Percentiles rank a stretch among this genome's conserved stretches.
phyloP scores from a whole-genome alignment of 169 alveolate species.

The Sarcocystis neurona region DNA sequence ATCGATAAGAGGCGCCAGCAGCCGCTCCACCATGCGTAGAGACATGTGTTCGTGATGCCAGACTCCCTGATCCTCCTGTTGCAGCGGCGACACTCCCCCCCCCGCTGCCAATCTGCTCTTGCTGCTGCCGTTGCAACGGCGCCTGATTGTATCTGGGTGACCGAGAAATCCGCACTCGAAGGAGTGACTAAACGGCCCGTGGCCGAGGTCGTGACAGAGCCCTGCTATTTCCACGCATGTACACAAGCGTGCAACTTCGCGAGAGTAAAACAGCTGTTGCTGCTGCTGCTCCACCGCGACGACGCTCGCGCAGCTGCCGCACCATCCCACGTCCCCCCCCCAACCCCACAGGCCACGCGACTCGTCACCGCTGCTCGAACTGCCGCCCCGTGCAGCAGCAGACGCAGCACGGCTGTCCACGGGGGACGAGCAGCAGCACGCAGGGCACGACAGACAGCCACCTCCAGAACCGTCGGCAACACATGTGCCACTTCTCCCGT shows the following conservation, averaged over 20 bases:
- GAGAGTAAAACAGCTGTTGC: constrained; percentile 63
- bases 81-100: too few relatives aligned
- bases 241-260: constrained; percentile 71
- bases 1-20: constrained; percentile 64
- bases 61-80: constrained; percentile 4
- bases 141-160: constrained; percentile 54
- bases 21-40: constrained; percentile 70
- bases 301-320: background rate
- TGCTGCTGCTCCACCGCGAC: constrained; percentile 15
- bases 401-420: too few relatives aligned
- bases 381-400: too few relatives aligned
- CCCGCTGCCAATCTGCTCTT: too few relatives aligned
- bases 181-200: constrained; percentile 90
- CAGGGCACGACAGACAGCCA: too few relatives aligned
- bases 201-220: constrained; percentile 92
- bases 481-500: too few relatives aligned
- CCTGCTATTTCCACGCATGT: constrained; percentile 86
- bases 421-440: too few relatives aligned
- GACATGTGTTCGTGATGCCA: constrained; percentile 81
- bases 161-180: constrained; percentile 76
- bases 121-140: background rate
- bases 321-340: background rate
- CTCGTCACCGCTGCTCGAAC: too few relatives aligned
- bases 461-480: too few relatives aligned
- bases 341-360: too few relatives aligned